phyloP scores from a whole-genome alignment of 306 rosid genomes.

The Ammopiptanthus mongolicus region DNA sequence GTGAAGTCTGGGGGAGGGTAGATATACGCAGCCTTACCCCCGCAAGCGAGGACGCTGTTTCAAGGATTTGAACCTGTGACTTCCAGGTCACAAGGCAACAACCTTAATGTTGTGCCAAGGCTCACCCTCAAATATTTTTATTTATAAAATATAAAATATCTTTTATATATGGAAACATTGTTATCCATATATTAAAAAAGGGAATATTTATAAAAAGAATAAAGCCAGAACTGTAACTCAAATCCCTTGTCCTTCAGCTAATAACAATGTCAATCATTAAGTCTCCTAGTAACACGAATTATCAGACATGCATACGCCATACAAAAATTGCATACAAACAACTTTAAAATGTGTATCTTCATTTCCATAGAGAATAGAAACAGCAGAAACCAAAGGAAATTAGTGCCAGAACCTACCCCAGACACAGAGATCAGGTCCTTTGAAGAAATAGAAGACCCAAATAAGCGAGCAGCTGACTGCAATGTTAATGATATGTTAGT shows the following conservation, averaged over 20 bases:
- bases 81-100: too few species aligned
- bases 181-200: not conserved
- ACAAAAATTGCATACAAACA: not conserved
- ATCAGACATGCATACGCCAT: not conserved
- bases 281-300: not conserved
- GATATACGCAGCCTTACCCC: too few species aligned
- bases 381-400: not conserved
- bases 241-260: not conserved
- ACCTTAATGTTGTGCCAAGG: too few species aligned
- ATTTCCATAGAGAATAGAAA: not conserved
- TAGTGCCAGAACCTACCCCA: slow-evolving; percentile 56
- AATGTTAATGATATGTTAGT: slow-evolving; percentile 12
- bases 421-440: slow-evolving; percentile 78
- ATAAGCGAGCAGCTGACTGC: slow-evolving; percentile 94
- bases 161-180: too few species aligned
- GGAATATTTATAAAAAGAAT: not conserved
- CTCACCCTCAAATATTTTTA: too few species aligned
- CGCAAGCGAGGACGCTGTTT: too few species aligned
- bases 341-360: not conserved
- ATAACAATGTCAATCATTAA: slow-evolving; percentile 7
- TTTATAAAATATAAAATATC: too few species aligned
- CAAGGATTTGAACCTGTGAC: too few species aligned
- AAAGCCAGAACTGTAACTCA: not conserved
- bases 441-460: slow-evolving; percentile 81
- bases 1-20: too few species aligned